Evolutionary conservation across 2,329 filamentous ascomycete species (phyloP).

Genomic region (Sphaerostilbella broomeana): DNA sequence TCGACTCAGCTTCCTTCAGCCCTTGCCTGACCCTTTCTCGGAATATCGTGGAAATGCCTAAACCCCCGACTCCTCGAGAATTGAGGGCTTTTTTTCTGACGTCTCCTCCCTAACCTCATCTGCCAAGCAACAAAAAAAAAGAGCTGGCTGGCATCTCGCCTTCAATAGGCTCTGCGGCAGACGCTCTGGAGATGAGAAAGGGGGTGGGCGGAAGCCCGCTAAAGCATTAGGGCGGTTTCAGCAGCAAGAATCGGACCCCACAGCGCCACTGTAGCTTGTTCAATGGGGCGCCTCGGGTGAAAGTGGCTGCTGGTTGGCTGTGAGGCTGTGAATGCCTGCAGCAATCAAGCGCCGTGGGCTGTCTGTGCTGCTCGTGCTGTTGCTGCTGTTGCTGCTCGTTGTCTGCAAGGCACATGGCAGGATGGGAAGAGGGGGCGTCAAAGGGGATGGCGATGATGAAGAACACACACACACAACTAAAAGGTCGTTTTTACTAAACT

Average conservation of each 20-base stretch:
- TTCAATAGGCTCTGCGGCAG: conserved; percentile 8
- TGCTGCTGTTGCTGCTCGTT: background rate
- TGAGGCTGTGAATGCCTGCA: background rate
- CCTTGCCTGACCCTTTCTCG: background rate
- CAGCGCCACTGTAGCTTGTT: conserved; percentile 10
- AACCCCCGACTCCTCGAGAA: too few relatives aligned
- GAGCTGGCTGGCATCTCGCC: background rate
- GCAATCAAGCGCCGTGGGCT: conserved; percentile 2
- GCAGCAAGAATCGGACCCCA: conserved; percentile 10
- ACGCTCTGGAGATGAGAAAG: conserved; percentile 10
- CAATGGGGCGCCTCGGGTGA: conserved; percentile 2
- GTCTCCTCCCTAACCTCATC: background rate
- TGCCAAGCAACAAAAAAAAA: background rate
- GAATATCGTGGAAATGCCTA: too few relatives aligned
- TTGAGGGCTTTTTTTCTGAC: too few relatives aligned
- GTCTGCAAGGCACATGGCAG: conserved; percentile 10
- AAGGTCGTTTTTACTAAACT: conserved; percentile 3
- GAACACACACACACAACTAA: too few relatives aligned
- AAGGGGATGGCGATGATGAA: background rate
- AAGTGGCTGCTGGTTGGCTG: conserved; percentile 6
- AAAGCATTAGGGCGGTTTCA: conserved; percentile 12
- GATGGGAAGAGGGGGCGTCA: background rate
- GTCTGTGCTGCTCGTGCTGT: background rate
- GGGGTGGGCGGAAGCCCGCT: conserved; percentile 1
- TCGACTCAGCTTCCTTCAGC: background rate